Percentiles rank a stretch among this genome's conserved stretches.
These are phyloP conservation scores for Diaporthe ilicicola DNA, from an alignment of 2,329 filamentous ascomycete species.

Conservation along the genomic window DNA sequence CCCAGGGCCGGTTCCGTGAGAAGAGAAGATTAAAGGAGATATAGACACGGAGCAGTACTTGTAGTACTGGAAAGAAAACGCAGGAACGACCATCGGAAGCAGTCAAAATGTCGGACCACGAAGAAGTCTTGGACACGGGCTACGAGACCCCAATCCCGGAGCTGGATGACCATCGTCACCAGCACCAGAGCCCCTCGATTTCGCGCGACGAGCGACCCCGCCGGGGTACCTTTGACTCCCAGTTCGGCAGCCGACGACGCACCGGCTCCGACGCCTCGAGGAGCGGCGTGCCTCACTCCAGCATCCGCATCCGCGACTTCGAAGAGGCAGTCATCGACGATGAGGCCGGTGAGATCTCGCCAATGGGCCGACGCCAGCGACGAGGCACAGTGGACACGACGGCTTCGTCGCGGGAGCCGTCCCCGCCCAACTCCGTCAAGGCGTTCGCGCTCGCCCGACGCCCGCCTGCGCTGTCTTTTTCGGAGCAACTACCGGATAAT, in stretches of 20 bases:
- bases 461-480: slow-evolving; percentile 73
- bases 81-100: slow-evolving; percentile 37
- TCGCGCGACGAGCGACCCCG: slow-evolving; percentile 69
- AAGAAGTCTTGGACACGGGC: slow-evolving; percentile 68
- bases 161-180: slow-evolving; percentile 84
- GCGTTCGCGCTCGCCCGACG: slow-evolving; percentile 93
- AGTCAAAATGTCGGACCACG: slow-evolving; percentile 73
- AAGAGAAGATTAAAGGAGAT: slow-evolving; percentile 14
- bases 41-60: background rate
- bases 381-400: slow-evolving; percentile 66
- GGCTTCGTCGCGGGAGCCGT: slow-evolving; percentile 71
- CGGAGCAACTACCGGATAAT: slow-evolving; percentile 51
- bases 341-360: slow-evolving; percentile 61
- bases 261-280: slow-evolving; percentile 42
- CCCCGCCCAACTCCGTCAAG: slow-evolving; percentile 96
- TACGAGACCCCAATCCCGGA: slow-evolving; percentile 80
- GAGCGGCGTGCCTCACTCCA: slow-evolving; percentile 50
- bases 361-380: slow-evolving; percentile 54
- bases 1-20: slow-evolving; percentile 16
- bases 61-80: background rate
- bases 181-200: slow-evolving; percentile 52
- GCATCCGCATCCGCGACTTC: slow-evolving; percentile 75
- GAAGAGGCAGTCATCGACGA: slow-evolving; percentile 88
- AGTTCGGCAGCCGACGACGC: slow-evolving; percentile 62
- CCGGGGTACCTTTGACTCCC: slow-evolving; percentile 78